Conservation (phyloP, 176 grass and related monocot genomes). For the Alloteropsis semialata region DNA sequence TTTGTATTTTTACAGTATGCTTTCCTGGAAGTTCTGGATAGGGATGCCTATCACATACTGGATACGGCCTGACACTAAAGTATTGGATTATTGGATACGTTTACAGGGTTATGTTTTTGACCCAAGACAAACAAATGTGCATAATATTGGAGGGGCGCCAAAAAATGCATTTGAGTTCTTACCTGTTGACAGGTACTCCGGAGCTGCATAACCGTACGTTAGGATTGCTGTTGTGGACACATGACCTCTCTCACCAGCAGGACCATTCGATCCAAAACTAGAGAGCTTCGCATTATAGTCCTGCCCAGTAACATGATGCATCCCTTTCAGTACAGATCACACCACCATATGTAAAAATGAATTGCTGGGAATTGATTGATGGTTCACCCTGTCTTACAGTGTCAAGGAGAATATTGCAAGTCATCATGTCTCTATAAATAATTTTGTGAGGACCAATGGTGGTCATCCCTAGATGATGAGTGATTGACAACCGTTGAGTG, state of each 20-base stretch:
- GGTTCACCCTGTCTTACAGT: conserved; percentile 40
- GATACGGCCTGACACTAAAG: background rate
- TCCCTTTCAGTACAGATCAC: conserved; percentile 7
- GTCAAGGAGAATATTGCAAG: conserved; percentile 83
- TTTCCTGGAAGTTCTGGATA: background rate
- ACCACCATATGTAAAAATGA: background rate
- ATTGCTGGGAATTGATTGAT: too few relatives aligned
- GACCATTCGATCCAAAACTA: conserved; percentile 88
- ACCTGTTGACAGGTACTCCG: conserved; percentile 86
- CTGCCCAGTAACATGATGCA: conserved; percentile 33
- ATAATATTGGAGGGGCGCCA: background rate
- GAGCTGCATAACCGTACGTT: conserved; percentile 84
- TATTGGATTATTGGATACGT: background rate
- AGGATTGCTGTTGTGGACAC: conserved; percentile 77
- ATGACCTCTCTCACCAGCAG: conserved; percentile 69
- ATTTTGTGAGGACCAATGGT: too few relatives aligned
- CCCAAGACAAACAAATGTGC: background rate
- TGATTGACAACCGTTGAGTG: too few relatives aligned
- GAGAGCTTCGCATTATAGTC: conserved; percentile 82
- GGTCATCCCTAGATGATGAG: too few relatives aligned
- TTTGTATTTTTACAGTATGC: too few relatives aligned
- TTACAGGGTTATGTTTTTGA: background rate
- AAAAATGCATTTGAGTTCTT: conserved; percentile 15
- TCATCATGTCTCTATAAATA: conserved; percentile 88
- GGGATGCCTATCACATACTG: background rate